A percentile compares a stretch with the other conserved stretches of the same genome.
Evolutionary conservation across 192 early-diverging fungal species (phyloP).

Genomic region (Dissophora ornata): DNA sequence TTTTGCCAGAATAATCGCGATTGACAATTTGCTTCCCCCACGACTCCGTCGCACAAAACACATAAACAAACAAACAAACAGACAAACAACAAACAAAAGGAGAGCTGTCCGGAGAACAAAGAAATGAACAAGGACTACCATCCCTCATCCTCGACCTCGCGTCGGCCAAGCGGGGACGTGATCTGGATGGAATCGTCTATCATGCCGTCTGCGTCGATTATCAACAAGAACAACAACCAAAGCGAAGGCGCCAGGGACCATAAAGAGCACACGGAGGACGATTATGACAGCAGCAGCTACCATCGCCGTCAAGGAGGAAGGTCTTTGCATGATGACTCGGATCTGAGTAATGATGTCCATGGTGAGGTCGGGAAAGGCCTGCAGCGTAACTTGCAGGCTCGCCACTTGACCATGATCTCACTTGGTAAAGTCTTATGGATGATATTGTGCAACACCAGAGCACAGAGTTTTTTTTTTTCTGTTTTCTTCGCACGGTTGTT

Average conservation of each 20-base stretch:
- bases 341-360: neutral
- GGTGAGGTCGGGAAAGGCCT: conserved; percentile 47
- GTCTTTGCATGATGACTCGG: conserved; percentile 20
- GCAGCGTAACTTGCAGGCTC: conserved; percentile 72
- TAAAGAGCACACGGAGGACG: conserved; percentile 22
- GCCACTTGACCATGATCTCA: conserved; percentile 73
- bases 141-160: conserved; percentile 3
- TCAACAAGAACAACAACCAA: neutral
- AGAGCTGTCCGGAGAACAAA: no score
- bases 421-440: conserved; percentile 63
- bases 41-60: no score
- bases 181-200: conserved; percentile 12
- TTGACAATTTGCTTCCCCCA: no score
- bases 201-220: neutral
- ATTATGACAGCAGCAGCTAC: conserved; percentile 33
- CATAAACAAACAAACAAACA: no score
- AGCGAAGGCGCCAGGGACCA: neutral
- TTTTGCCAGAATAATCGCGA: no score
- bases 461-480: conserved; percentile 58
- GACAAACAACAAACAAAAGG: no score
- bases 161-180: conserved; percentile 5
- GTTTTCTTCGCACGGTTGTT: neutral
- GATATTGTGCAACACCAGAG: neutral
- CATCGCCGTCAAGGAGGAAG: conserved; percentile 20
- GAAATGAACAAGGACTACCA: conserved; percentile 4